Conservation (phyloP, 805 yeast species). For the Cyberlindnera sargentensis region DNA sequence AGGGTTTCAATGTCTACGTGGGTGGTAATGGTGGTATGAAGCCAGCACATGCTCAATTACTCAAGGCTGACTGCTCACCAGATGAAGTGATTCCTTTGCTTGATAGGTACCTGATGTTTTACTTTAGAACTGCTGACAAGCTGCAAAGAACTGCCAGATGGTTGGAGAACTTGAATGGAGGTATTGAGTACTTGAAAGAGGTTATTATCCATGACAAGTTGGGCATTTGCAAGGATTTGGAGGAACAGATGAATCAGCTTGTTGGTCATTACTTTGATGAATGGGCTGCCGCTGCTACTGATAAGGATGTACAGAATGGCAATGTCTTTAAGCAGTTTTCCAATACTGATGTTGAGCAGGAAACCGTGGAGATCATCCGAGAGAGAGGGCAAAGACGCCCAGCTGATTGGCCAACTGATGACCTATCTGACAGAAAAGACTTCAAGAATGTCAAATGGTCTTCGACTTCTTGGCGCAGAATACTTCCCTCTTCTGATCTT, state of each 20-base stretch:
- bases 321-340: constrained; percentile 27
- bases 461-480: constrained; percentile 24
- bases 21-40: constrained; percentile 36
- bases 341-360: constrained; percentile 25
- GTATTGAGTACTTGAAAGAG: constrained; percentile 29
- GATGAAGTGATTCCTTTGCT: constrained; percentile 30
- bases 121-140: constrained; percentile 31
- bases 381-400: constrained; percentile 33
- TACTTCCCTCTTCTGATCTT: constrained; percentile 23
- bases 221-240: constrained; percentile 29
- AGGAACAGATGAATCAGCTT: constrained; percentile 27
- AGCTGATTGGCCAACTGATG: constrained; percentile 28
- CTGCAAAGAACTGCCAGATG: constrained; percentile 33
- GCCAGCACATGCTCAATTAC: constrained; percentile 31
- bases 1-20: constrained; percentile 30
- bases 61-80: constrained; percentile 28
- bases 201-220: constrained; percentile 29
- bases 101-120: constrained; percentile 32
- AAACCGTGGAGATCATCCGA: constrained; percentile 27
- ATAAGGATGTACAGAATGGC: constrained; percentile 17
- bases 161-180: constrained; percentile 31
- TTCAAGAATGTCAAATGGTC: constrained; percentile 29
- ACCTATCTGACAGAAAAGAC: constrained; percentile 17
- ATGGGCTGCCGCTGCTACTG: constrained; percentile 25
- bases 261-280: constrained; percentile 31